phyloP scores from a whole-genome alignment of 345 rosid genomes.

The Eucalyptus curtisii region DNA sequence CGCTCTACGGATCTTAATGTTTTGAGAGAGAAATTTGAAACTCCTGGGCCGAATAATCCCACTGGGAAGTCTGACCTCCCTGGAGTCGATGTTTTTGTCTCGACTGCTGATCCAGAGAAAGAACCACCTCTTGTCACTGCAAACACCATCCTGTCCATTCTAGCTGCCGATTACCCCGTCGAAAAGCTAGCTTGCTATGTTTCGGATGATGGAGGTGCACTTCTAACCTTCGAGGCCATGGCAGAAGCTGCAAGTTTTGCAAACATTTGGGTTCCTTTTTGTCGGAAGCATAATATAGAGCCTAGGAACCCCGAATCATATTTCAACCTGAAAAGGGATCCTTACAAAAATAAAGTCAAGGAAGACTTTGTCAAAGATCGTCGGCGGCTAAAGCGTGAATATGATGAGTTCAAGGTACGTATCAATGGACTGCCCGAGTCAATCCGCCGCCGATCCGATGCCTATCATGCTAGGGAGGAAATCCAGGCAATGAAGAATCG shows the following conservation, averaged over 20 bases:
- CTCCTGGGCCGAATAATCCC: conserved; percentile 58
- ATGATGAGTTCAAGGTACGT: conserved; percentile 96
- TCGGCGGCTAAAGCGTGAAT: conserved; percentile 88
- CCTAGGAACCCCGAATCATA: conserved; percentile 97
- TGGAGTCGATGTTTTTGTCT: conserved; percentile 83
- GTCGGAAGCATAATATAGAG: conserved; percentile 86
- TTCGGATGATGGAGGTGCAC: conserved; percentile 98
- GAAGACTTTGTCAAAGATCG: conserved; percentile 92
- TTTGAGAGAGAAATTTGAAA: conserved; percentile 88
- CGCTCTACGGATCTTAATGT: conserved; percentile 91
- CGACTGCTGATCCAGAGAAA: conserved; percentile 98
- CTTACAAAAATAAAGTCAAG: conserved; percentile 87
- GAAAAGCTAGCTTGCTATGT: conserved; percentile 98
- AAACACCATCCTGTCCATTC: conserved; percentile 91
- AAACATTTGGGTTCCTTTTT: conserved; percentile 89
- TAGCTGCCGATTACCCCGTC: conserved; percentile 87
- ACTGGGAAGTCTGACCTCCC: conserved; percentile 97
- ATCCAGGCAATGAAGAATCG: conserved; percentile 91
- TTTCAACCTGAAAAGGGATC: conserved; percentile 87
- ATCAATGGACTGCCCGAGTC: conserved; percentile 89
- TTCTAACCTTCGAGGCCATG: conserved; percentile 97
- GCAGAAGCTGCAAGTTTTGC: conserved; percentile 99
- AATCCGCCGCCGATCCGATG: conserved; percentile 93
- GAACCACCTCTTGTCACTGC: conserved; percentile 99
- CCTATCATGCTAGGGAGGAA: conserved; percentile 91